Evolutionary conservation across 805 yeast species (phyloP), one percentile per base, ranked within the genome.

Genomic region (Candida qinlingensis): DNA sequence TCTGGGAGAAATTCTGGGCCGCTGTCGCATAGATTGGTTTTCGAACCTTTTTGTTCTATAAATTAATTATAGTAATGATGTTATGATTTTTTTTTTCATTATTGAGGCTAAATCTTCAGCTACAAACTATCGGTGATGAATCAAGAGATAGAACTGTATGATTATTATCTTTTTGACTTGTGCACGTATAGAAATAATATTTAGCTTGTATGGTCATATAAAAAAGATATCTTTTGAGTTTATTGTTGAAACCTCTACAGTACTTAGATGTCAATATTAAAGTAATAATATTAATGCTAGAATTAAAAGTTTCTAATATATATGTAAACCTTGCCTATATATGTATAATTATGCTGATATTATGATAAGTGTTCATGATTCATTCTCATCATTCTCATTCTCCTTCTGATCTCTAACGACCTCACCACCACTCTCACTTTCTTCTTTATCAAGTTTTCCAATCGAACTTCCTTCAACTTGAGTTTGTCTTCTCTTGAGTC

Each of bases 1-100:
- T 75, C 25, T 77, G 84, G 82, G 83, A 74, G 45, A 80, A 77
- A 60, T 68, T 79, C 57, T 80, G 85, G 84, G 65, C 57, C 44
- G 57, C 66, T 41, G 64, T 72, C 27, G 70, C 71, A 34, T 70
- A 26, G 31, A 31, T 8, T 11, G 11, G 8, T 8, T 8, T 11
- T 31, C 8, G 11, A 31, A 31, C 13, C 25, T 30, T 13, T 5
- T 13, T 28, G 34, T 29, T 6, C 7, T 28, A 12, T 26, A 31
- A 25, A 31, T 11, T 30, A 31, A 31, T 31, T 31, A 8, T 8
- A 31, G 8, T 8, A 11, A 31, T 37, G 6, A 30, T 25, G 7
- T 31, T 26, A 30, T 42, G 39, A 34, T 12, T 26, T 34, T 19
- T 35, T 35, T 35, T 11, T 35, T 12, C 19, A 12, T 35, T n/a